Conservation (phyloP, 345 rosid species). For the Euphorbia lathyris region DNA sequence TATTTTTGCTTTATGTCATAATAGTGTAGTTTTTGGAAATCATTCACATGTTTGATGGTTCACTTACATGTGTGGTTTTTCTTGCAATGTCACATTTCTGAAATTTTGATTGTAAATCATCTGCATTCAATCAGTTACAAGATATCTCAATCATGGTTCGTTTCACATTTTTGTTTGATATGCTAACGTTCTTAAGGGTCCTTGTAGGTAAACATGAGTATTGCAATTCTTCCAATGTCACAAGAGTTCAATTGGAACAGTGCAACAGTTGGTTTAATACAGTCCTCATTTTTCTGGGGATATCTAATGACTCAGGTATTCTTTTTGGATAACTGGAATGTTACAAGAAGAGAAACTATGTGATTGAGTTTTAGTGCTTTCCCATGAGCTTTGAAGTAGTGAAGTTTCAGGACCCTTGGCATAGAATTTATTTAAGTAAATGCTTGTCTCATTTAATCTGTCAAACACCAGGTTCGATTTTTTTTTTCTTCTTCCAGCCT, state of each 20-base stretch:
- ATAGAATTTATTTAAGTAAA: not conserved
- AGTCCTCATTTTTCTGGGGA: conserved; percentile 99
- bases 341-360: not conserved
- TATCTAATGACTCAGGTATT: conserved; percentile 91
- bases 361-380: conserved; percentile 1
- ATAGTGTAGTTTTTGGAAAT: not conserved
- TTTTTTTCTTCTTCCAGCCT: not conserved
- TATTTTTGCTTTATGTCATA: not conserved
- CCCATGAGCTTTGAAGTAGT: conserved; percentile 1
- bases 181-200: conserved; percentile 19
- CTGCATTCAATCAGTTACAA: not conserved
- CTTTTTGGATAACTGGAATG: not conserved
- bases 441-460: not conserved
- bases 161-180: not conserved
- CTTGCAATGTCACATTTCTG: not conserved
- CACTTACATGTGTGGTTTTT: not conserved
- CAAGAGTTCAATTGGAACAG: conserved; percentile 91
- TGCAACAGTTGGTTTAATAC: conserved; percentile 93
- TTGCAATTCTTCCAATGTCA: conserved; percentile 97
- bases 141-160: conserved; percentile 5
- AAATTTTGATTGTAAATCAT: not conserved
- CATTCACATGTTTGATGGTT: not conserved
- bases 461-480: not conserved
- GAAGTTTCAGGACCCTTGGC: not conserved
- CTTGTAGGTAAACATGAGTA: conserved; percentile 95